Base-by-base conservation (phyloP, 2,329 filamentous ascomycete species). In the Verticillium zaregamsianum region DNA sequence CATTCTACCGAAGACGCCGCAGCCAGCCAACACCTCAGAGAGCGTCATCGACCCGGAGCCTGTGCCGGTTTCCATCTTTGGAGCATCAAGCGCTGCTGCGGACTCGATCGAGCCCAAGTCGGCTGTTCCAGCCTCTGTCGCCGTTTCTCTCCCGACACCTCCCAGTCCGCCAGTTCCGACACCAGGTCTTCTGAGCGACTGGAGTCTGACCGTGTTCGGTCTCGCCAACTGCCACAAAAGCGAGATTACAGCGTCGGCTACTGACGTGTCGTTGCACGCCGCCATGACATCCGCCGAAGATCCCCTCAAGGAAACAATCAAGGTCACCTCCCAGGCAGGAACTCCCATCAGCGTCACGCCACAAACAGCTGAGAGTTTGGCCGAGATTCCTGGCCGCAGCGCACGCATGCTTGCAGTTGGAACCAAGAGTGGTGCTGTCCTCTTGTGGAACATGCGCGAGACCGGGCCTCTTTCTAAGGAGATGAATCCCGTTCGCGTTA, bases 391-490 rank as follows among this genome's bases (percentile, higher is more conserved):
- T 3, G 95, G 95, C 6, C 90, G 93, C 62, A 86, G 93, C 64
- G 90, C 90, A 62, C 89, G 94, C 14, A 85, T 96, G 54, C 72
- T 98, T 40, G 92, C 91, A 20, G 78, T 93, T 56, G 95, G 95
- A 20, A 98, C 93, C 0, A 87, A 86, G 60, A 85, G 81, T 11
- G 95, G 95, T 0, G 81, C 81, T n/a, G 80, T 98, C 7, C 75
- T 95, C 8, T 75, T 96, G 1, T 99, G 93, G 93, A 90, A 99
- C 70, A 84, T 91, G 68, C 89, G 95, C 60, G 88, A 90, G 32
- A 78, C 84, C 2, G 85, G 63, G 12, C 82, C 67, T 66, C 80
- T 1, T 73, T 79, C 32, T 89, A 89, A 65, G 80, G 61, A 78
- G 5, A 77, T 96, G 54, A 79, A 83, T 14, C 91, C 94, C 0